Conservation (phyloP, 2,329 filamentous ascomycete species). For the Diplocarpon rosae region DNA sequence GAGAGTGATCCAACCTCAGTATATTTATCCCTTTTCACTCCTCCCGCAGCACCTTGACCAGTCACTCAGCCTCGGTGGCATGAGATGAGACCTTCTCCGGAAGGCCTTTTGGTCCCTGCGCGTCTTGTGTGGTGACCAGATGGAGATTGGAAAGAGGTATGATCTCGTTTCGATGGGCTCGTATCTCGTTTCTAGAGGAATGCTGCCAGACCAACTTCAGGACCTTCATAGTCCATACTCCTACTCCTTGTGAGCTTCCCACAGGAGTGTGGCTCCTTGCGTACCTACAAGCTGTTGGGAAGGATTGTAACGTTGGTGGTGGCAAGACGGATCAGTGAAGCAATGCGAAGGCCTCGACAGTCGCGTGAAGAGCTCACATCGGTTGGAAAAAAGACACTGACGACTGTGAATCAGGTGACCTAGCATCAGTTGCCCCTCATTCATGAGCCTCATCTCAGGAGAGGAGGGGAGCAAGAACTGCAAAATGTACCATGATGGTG, state of each 20-base stretch:
- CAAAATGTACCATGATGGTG: no score
- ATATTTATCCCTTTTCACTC: neutral
- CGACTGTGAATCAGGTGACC: no score
- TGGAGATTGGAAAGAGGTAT: slow-evolving; percentile 31
- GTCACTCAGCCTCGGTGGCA: slow-evolving; percentile 35
- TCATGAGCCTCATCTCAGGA: no score
- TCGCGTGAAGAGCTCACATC: no score
- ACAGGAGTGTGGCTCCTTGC: slow-evolving; percentile 41
- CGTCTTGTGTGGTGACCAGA: slow-evolving; percentile 35
- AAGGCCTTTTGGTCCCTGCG: slow-evolving; percentile 33
- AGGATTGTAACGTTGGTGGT: no score
- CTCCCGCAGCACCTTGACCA: slow-evolving; percentile 28
- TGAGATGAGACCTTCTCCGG: slow-evolving; percentile 34
- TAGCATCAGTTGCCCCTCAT: no score
- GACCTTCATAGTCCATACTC: slow-evolving; percentile 45
- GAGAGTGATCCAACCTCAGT: neutral
- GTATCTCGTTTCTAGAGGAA: slow-evolving; percentile 29
- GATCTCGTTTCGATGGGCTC: slow-evolving; percentile 20
- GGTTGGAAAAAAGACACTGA: no score
- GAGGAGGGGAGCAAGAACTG: no score
- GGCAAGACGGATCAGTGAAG: no score
- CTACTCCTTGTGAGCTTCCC: slow-evolving; percentile 33
- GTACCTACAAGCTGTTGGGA: slow-evolving; percentile 22
- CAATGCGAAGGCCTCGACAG: no score
- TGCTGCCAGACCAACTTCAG: slow-evolving; percentile 36